Base-by-base conservation (phyloP, 2,329 filamentous ascomycete species). In the Clonostachys rosea region DNA sequence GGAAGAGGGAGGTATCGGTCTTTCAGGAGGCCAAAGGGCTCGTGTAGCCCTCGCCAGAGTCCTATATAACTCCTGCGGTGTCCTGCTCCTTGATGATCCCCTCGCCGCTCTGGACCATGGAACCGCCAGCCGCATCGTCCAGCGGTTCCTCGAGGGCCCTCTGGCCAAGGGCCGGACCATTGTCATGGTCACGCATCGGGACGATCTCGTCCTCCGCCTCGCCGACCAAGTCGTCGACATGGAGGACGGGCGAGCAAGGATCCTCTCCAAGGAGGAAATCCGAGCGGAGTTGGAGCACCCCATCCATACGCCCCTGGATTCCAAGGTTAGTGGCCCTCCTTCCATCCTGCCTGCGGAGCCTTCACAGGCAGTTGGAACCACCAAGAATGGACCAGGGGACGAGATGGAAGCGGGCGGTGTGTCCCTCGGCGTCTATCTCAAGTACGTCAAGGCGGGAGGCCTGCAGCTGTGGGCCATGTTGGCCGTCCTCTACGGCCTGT, bases 391-490 rank as follows among this genome's bases (percentile, higher is more conserved):
- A 1, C 66, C 65, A 0, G 66, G 69, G 37, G 63, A 67, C 20
- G 54, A 60, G 0, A 53, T 58, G 0, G 62, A 65, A 34, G 64
- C 88, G 50, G 90, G 91, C 16, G 83, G 87, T 2, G 87, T 96
- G 2, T 81, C 91, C 56, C 69, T 81, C 11, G 76, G 76, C 7
- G 84, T 95, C 0, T 96, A 95, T 59, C 90, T 87, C 83, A 82
- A 84, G 52, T 96, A 95, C 54, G 83, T 95, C 67, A 87, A 83
- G 63, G 89, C 90, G 6, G 91, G 91, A 3, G 86, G 82, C 12
- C 71, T 91, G 41, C 73, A 73, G 47, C 89, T 84, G 73, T 96
- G 91, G 91, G 62, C 68, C 4, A 56, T 81, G 2, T 73, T 91
- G 3, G 70, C 92, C 4, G 34, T 80, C 2, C 69, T 84, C 12